Base-by-base conservation (phyloP, 805 yeast genomes). In the Nakazawaea anatomiae region DNA sequence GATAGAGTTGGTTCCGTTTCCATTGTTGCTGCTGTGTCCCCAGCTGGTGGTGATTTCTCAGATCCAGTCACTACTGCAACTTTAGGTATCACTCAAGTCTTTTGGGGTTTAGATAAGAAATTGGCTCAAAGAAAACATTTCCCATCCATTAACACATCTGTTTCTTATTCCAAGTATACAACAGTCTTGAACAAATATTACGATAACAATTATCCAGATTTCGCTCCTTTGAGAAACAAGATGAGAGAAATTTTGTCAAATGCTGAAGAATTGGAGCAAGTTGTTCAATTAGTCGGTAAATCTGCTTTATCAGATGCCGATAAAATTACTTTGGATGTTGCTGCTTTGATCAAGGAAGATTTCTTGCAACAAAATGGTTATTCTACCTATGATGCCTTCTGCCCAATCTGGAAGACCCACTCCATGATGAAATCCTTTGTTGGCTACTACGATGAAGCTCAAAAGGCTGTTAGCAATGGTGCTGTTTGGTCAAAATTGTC, bases 11-110 rank as follows among this genome's bases (percentile, higher is more conserved):
- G 99, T 55, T 92, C 99, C 32, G 99, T 94, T 57, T 94, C 99
- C n/a, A 94, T 94, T 71, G 94, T 94, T 64, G 99, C 99, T 54
- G 99, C 99, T 60, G 99, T 94, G 40, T 94, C 98, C 4, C 99
- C 99, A 60, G 98, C 99, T 51, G 99, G 99, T 83, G 99, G 99
- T 85, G 99, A 94, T 78, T 92, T 94, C 85, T 92, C 98, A 29
- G 99, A 94, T 75, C 99, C 99, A 43, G 99, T 94, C 60, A 94
- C 99, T 30, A 92, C 98, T 25, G 83, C 99, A 6, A 94, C 99
- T 36, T 82, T 94, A 65, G 98, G 97, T 87, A 94, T 94, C 61
- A 94, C 99, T n/a, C 99, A 94, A 77, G 99, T 94, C 48, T 94
- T 94, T 77, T 94, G 99, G 99, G 99, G 99, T 74, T 81, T 94